Evolutionary conservation across 106 monocot genomes (phyloP).

Genomic region (Acorus gramineus): DNA sequence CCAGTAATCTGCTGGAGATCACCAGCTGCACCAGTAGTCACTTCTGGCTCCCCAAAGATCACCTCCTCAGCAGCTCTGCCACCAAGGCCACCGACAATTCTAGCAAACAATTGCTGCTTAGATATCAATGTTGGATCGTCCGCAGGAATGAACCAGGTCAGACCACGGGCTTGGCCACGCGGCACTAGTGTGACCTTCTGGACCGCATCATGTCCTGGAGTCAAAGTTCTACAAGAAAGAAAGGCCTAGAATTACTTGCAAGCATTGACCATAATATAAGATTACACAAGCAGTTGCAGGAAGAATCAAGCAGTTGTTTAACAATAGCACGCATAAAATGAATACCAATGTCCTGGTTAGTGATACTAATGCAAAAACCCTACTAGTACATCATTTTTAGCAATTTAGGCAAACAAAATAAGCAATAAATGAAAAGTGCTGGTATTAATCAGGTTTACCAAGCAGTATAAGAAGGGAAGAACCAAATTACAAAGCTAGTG

Average conservation of each 20-base stretch:
- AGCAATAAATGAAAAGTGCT: too few relatives aligned
- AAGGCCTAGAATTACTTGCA: not conserved
- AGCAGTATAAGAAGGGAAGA: too few relatives aligned
- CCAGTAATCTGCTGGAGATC: slow-evolving; percentile 93
- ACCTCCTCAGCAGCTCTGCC: slow-evolving; percentile 98
- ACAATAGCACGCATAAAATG: too few relatives aligned
- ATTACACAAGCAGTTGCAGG: too few relatives aligned
- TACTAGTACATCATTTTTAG: too few relatives aligned
- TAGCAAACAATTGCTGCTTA: slow-evolving; percentile 87
- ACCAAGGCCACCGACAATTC: slow-evolving; percentile 95
- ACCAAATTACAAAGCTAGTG: too few relatives aligned
- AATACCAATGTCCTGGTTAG: too few relatives aligned
- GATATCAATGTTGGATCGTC: slow-evolving; percentile 95
- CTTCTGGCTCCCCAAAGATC: slow-evolving; percentile 95
- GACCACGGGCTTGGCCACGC: slow-evolving; percentile 87
- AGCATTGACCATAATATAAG: too few relatives aligned
- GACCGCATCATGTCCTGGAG: slow-evolving; percentile 91
- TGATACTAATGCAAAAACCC: too few relatives aligned
- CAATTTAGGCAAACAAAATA: too few relatives aligned
- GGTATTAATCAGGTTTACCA: too few relatives aligned
- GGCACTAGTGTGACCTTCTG: slow-evolving; percentile 94
- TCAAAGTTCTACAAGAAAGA: slow-evolving; percentile 60
- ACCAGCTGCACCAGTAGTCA: slow-evolving; percentile 96
- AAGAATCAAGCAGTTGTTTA: too few relatives aligned
- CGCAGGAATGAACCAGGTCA: slow-evolving; percentile 93